Evolutionary conservation across 805 yeast species (phyloP).

Genomic region (Candida bentonensis): DNA sequence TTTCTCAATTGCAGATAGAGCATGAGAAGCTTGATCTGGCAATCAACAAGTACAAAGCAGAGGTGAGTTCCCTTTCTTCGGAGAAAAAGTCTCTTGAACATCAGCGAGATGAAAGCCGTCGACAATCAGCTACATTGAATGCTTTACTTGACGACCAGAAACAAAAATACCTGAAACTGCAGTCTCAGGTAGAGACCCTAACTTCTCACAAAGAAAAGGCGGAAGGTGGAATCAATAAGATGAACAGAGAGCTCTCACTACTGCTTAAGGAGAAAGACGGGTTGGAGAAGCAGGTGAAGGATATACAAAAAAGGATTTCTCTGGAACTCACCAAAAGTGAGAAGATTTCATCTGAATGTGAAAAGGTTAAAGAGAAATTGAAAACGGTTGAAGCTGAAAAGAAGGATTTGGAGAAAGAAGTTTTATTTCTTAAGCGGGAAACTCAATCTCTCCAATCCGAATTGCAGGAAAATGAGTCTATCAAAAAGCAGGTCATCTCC

Average conservation of each 20-base stretch:
- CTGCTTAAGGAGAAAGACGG: constrained; percentile 44
- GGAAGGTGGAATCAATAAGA: constrained; percentile 79
- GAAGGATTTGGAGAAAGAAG: constrained; percentile 11
- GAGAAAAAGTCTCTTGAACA: constrained; percentile 11
- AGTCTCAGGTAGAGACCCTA: constrained; percentile 20
- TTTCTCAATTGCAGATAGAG: not conserved
- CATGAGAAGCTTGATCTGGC: constrained; percentile 1
- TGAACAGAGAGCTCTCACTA: constrained; percentile 69
- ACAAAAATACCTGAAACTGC: constrained; percentile 19
- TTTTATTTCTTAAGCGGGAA: constrained; percentile 1
- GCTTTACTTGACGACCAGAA: constrained; percentile 19
- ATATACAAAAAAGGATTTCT: not conserved
- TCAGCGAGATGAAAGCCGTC: constrained; percentile 12
- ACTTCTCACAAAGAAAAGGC: constrained; percentile 43
- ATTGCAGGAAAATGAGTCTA: constrained; percentile 13
- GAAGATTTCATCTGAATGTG: constrained; percentile 6
- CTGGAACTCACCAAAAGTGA: not conserved
- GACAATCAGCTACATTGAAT: constrained; percentile 21
- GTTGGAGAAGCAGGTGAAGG: constrained; percentile 8
- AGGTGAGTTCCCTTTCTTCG: constrained; percentile 2
- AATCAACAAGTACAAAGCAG: not conserved
- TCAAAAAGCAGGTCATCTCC: constrained; percentile 30
- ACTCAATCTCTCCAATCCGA: constrained; percentile 17
- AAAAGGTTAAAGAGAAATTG: constrained; percentile 15
- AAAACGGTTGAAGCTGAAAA: constrained; percentile 6